Evolutionary conservation across 2,329 filamentous ascomycete species (phyloP), one percentile per base, ranked within the genome.

Genomic region (Dothidotthia symphoricarpi): DNA sequence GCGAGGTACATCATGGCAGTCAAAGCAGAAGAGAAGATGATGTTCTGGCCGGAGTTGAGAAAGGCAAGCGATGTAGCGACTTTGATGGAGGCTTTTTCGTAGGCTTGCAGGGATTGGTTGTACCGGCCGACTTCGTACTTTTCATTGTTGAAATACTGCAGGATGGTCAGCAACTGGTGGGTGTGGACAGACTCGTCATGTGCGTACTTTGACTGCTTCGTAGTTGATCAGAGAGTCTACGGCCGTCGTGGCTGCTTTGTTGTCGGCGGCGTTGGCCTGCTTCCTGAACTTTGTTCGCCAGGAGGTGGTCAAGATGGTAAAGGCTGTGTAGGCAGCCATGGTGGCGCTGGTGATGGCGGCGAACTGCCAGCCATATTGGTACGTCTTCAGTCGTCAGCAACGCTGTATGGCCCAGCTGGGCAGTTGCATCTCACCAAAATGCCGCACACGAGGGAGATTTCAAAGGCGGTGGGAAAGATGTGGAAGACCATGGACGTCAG

Each of bases 1-100:
- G 90, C 93, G 40, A 97, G 78, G 64, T 95, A 97, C 93, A 98
- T 98, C 91, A 98, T 98, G 17, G 80, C 85, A 0, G 93, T 96
- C 45, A 98, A 72, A 0, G 93, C 90, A 24, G 85, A 85, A 1
- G 91, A 96, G 71, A 98, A 98, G 52, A 98, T 97, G 68, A 98
- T 78, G 66, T 95, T 97, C 62, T 98, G 93, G 3, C 94, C 93
- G 14, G 82, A 88, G 74, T 98, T 98, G 47, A 98, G 80, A 36
- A 95, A 83, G 1, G 93, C 86, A 28, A 98, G 73, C 3, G 91
- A 97, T 0, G 93, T 98, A 8, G 88, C 88, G 24, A 98, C 87
- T 64, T 97, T 97, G 74, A 98, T 97, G 12, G 89, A 95, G 41
- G 89, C 90, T 64, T 85, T 85, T 66, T 98, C 88, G 65, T 98